A percentile compares a stretch with the other conserved stretches of the same genome.
Conservation (phyloP, 2,329 filamentous ascomycete genomes). For the Pseudogymnoascus sp. region DNA sequence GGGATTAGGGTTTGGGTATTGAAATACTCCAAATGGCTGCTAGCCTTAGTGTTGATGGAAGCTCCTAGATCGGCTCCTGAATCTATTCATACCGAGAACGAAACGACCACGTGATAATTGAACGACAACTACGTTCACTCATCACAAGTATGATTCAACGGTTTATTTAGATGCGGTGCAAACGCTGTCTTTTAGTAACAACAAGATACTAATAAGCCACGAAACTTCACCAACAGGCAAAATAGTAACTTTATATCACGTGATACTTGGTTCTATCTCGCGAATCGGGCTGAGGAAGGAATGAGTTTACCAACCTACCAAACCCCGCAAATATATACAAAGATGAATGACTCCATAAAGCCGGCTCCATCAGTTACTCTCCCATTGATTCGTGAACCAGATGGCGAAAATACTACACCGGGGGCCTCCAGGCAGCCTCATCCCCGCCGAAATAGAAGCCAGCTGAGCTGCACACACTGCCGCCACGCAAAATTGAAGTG, state of each 20-base stretch:
- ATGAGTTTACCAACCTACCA: background rate
- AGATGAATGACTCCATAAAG: background rate
- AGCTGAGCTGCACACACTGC: conserved; percentile 15
- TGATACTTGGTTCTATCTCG: background rate
- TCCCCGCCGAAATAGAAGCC: background rate
- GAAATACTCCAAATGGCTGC: background rate
- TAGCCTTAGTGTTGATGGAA: background rate
- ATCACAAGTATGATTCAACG: background rate
- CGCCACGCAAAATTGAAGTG: conserved; percentile 35
- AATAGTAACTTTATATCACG: background rate
- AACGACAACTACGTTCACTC: background rate
- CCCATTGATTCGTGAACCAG: background rate
- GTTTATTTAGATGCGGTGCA: background rate
- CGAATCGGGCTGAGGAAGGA: background rate
- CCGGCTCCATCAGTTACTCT: background rate
- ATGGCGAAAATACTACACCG: background rate
- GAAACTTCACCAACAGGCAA: background rate
- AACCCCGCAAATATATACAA: background rate
- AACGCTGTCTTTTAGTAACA: background rate
- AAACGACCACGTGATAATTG: background rate
- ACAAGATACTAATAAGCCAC: background rate
- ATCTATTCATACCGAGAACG: background rate
- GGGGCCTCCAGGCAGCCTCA: background rate
- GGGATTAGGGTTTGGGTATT: background rate
- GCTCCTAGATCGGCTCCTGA: background rate